Base-by-base conservation (phyloP, 2,329 filamentous ascomycete genomes). In the Cytospora leucostoma region DNA sequence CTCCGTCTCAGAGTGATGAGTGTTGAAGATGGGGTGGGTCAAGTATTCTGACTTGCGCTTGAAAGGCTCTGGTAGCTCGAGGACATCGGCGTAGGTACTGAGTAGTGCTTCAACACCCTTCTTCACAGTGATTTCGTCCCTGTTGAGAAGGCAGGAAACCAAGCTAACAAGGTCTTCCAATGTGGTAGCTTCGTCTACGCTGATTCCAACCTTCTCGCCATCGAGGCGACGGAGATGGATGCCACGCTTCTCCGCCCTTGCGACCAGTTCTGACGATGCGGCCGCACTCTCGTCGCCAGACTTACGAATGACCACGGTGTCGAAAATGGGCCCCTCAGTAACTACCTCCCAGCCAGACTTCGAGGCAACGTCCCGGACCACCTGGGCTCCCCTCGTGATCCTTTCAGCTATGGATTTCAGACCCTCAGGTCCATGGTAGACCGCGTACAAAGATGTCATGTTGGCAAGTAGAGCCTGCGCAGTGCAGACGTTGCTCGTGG, bases 401-500 rank as follows among this genome's bases (percentile, higher is more conserved):
- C 88, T 86, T 74, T 93, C 85, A 1, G 94, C 93, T 73, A 97
- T 97, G 15, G 86, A 84, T 77, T 88, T 92, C 57, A 98, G 79
- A 19, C 93, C 93, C 60, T 87, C 77, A 0, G 94, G 94, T 4
- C 94, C 94, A 74, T 98, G 94, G 76, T 97, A 98, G 60, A 97
- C 83, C 59, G 93, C 93, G 73, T 97, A 98, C 79, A 97, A 89
- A 61, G 93, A 92, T 69, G 88, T 94, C 92, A 97, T 97, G 76
- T 98, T 98, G 44, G 94, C 94, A 58, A 97, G 82, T 33, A 98
- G 80, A 10, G 94, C 94, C 77, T 98, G 94, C 1, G 94, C 93
- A 1, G 94, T 98, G 80, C 94, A 98, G 65, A 97, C 93, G 73
- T 98, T 98, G 80, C 93, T 97, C 1, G 94, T 98, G 1, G 94